Evolutionary conservation across 2,329 filamentous ascomycete genomes (phyloP).

Genomic region (Penicillium palitans): DNA sequence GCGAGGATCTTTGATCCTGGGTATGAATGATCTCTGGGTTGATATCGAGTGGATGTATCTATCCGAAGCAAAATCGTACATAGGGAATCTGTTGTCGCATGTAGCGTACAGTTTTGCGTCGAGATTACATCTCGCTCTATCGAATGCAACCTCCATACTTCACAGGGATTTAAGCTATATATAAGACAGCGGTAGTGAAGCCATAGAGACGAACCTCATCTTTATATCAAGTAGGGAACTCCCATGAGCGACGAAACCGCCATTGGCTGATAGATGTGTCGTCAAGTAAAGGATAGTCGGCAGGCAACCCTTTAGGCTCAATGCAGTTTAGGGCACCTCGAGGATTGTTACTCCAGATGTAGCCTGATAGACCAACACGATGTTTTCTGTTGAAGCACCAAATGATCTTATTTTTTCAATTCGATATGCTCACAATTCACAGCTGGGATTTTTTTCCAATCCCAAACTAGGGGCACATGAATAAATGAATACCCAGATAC

Average conservation of each 20-base stretch:
- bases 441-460: not conserved
- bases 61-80: not conserved
- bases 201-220: not conserved
- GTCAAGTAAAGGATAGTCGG: not conserved
- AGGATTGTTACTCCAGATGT: not conserved
- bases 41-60: not conserved
- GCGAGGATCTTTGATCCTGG: not conserved
- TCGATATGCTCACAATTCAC: not conserved
- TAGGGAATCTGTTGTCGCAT: not conserved
- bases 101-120: not conserved
- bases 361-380: not conserved
- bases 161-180: not conserved
- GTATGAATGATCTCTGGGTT: not conserved
- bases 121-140: not conserved
- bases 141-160: not conserved
- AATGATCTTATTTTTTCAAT: not conserved
- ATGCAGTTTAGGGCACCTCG: not conserved
- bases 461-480: constrained; percentile 3
- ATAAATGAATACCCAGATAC: constrained; percentile 12
- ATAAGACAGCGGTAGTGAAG: not conserved
- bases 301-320: not conserved
- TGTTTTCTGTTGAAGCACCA: constrained; percentile 14
- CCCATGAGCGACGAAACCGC: not conserved
- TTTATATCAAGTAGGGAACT: not conserved
- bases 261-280: not conserved